Evolutionary conservation across 176 grass and related monocot genomes (phyloP).

Genomic region (Bonia amplexicaulis): DNA sequence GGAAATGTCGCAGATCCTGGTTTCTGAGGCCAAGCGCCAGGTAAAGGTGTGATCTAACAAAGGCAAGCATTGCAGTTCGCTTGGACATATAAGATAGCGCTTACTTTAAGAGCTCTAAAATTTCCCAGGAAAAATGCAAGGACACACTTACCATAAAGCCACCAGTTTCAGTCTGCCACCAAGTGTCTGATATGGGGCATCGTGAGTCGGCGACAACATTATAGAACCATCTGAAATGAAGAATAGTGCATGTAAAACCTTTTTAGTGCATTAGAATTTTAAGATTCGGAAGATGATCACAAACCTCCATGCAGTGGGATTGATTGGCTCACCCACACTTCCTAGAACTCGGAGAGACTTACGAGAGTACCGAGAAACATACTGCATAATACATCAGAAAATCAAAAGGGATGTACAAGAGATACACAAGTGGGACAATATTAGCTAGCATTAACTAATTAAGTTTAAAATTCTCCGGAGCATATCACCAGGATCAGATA

Average conservation of each 20-base stretch:
- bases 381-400: constrained; percentile 51
- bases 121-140: neutral
- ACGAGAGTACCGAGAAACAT: constrained; percentile 73
- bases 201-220: constrained; percentile 74
- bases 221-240: constrained; percentile 79
- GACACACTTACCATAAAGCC: constrained; percentile 84
- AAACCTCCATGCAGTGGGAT: constrained; percentile 96
- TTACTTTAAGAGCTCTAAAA: neutral
- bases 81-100: neutral
- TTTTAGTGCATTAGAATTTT: constrained; percentile 7
- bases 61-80: constrained; percentile 19
- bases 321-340: constrained; percentile 99
- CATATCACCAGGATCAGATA: neutral
- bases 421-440: neutral
- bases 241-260: constrained; percentile 15
- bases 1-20: constrained; percentile 92
- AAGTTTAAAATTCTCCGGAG: neutral
- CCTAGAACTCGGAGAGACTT: constrained; percentile 97
- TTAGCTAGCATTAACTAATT: neutral
- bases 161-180: constrained; percentile 99
- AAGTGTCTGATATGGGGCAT: constrained; percentile 97
- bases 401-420: constrained; percentile 4
- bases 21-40: constrained; percentile 94
- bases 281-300: constrained; percentile 17
- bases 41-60: constrained; percentile 82